A percentile compares a stretch with the other conserved stretches of the same genome.
Evolutionary conservation across 2,329 filamentous ascomycete species (phyloP).

Genomic region (Claviceps spartinae): DNA sequence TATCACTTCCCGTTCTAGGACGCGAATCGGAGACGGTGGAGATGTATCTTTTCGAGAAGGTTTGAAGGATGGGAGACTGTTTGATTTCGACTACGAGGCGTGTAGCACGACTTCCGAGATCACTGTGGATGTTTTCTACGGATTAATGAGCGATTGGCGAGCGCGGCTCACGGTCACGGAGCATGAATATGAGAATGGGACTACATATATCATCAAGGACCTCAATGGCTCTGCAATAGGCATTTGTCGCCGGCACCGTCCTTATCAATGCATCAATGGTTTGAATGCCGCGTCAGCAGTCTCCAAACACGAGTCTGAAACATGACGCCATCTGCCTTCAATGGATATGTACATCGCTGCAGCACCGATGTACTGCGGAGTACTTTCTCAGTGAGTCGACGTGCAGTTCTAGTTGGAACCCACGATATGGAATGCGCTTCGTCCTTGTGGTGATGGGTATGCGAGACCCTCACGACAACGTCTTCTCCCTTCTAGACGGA

Average conservation of each 20-base stretch:
- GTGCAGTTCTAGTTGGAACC: no score
- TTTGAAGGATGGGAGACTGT: neutral
- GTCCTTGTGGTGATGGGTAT: no score
- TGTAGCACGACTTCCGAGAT: neutral
- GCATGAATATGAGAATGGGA: neutral
- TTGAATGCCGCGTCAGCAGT: neutral
- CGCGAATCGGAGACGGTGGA: slow-evolving; percentile 33
- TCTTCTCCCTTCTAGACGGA: no score
- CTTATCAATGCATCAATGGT: neutral
- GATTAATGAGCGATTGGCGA: neutral
- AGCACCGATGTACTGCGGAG: neutral
- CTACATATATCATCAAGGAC: neutral
- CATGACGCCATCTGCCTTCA: neutral
- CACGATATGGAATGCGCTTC: no score
- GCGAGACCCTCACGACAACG: no score
- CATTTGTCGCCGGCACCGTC: no score
- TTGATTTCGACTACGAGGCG: neutral
- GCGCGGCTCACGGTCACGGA: no score
- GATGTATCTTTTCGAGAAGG: slow-evolving; percentile 36
- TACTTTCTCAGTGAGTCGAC: neutral
- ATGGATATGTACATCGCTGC: neutral
- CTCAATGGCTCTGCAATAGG: neutral
- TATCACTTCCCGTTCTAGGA: slow-evolving; percentile 33
- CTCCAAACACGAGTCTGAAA: neutral
- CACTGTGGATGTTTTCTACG: neutral